Conservation (phyloP, 495 filamentous ascomycete genomes). For the Penicillium silybi region DNA sequence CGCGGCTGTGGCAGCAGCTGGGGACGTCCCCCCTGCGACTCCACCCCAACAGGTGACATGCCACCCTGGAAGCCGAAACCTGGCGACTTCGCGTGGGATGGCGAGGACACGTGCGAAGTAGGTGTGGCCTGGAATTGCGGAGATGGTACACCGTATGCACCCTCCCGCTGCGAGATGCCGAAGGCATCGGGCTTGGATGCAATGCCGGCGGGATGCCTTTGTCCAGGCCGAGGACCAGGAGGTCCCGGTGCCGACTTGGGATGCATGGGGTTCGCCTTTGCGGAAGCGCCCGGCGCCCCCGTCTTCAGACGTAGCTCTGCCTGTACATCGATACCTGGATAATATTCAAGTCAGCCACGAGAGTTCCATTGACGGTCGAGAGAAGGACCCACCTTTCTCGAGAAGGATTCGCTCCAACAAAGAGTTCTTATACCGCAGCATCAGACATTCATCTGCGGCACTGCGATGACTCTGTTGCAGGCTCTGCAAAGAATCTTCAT, state of each 20-base stretch:
- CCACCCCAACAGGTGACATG: constrained; percentile 64
- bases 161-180: constrained; percentile 49
- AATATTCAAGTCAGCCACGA: not conserved
- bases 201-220: constrained; percentile 65
- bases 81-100: constrained; percentile 66
- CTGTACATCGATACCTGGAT: constrained; percentile 89
- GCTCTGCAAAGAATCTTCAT: constrained; percentile 87
- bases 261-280: constrained; percentile 51
- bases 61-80: constrained; percentile 65
- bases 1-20: constrained; percentile 44
- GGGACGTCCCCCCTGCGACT: constrained; percentile 53
- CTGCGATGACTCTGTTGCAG: constrained; percentile 91
- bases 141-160: constrained; percentile 45
- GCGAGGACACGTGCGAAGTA: constrained; percentile 77
- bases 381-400: constrained; percentile 70
- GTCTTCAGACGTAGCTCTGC: constrained; percentile 89
- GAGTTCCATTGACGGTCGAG: not conserved
- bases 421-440: constrained; percentile 98
- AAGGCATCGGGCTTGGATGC: constrained; percentile 67
- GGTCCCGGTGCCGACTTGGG: constrained; percentile 46
- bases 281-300: constrained; percentile 59
- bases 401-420: constrained; percentile 90
- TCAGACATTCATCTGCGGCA: constrained; percentile 95
- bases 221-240: constrained; percentile 39
- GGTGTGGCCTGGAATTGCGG: constrained; percentile 73